Base-by-base conservation (phyloP, 2,329 filamentous ascomycete species). In the Didymella pomorum region DNA sequence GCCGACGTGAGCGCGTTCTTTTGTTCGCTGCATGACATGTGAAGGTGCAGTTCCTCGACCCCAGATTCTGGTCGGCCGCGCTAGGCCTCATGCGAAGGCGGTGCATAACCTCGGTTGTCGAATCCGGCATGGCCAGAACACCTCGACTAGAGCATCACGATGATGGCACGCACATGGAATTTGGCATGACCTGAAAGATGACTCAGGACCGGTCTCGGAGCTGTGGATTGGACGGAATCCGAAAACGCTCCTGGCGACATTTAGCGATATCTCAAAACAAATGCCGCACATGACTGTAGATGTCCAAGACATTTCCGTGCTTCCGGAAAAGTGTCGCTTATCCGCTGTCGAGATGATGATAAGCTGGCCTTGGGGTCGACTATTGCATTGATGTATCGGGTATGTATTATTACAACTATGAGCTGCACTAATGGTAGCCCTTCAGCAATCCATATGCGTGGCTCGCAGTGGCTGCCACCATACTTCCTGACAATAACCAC, bases 381-480 rank as follows among this genome's bases (percentile, higher is more conserved):
- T 12, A 4, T 14, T n/a, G 1, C 5, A 21, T 25, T 21, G 14
- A 43, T 12, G 12, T 29, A 1, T 26, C 25, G 2, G 8, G 26
- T n/a, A 33, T 37, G 11, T 46, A 33, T 10, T 42, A 45, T 41
- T 52, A 45, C 21, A 43, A 12, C 8, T 39, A 39, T 16, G 2
- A 2, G 2, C 5, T 29, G n/a, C n/a, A 33, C 20, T 43, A 54
- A 31, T 29, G 20, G 21, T 71, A 75, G 11, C 72, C 73, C 48
- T 75, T 76, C 6, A 68, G 23, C 7, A 70, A 39, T 1, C 60
- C 70, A 55, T 74, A 75, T 12, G 63, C 44, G 31, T 76, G 71
- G 39, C 64, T 64, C 2, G 64, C 61, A 43, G 57, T 64, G 5
- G 65, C 42, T 31, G 25, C 56, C 6, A 56, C 18, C 3, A 52